These are phyloP conservation scores for Cladobotryum mycophilum DNA, from an alignment of 2,329 filamentous ascomycete species.

Conservation along the genomic window DNA sequence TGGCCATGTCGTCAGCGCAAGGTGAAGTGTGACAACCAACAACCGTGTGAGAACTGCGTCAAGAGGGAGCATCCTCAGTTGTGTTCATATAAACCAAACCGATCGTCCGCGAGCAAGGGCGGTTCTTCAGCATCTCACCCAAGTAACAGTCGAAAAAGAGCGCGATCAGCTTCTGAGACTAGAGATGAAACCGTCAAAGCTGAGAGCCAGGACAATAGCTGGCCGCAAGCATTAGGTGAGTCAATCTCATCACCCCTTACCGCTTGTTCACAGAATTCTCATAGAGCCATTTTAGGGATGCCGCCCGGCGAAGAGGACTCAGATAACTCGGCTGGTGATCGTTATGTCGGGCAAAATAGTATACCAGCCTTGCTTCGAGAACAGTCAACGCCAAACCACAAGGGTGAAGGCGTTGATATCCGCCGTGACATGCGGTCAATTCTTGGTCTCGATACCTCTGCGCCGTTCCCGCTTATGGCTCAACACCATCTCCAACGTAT, in stretches of 20 bases:
- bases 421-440: conserved; percentile 61
- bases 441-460: conserved; percentile 58
- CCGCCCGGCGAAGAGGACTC: conserved; percentile 44
- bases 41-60: conserved; percentile 62
- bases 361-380: conserved; percentile 60
- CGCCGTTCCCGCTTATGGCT: conserved; percentile 63
- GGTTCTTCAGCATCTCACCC: conserved; percentile 20
- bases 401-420: conserved; percentile 49
- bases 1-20: conserved; percentile 64
- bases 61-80: conserved; percentile 59
- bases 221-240: conserved; percentile 37
- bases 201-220: conserved; percentile 33
- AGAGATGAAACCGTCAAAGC: conserved; percentile 27
- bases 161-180: conserved; percentile 26
- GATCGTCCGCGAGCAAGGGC: conserved; percentile 33
- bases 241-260: neutral
- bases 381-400: conserved; percentile 48
- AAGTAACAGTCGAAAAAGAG: conserved; percentile 26
- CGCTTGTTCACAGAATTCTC: neutral
- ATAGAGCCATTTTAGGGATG: conserved; percentile 8
- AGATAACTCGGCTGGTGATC: conserved; percentile 46
- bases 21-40: conserved; percentile 64
- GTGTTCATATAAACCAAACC: conserved; percentile 62
- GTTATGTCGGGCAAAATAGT: conserved; percentile 62
- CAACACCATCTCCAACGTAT: conserved; percentile 53